Conservation (phyloP, 2,329 filamentous ascomycete species). For the Ophiostoma populinum region DNA sequence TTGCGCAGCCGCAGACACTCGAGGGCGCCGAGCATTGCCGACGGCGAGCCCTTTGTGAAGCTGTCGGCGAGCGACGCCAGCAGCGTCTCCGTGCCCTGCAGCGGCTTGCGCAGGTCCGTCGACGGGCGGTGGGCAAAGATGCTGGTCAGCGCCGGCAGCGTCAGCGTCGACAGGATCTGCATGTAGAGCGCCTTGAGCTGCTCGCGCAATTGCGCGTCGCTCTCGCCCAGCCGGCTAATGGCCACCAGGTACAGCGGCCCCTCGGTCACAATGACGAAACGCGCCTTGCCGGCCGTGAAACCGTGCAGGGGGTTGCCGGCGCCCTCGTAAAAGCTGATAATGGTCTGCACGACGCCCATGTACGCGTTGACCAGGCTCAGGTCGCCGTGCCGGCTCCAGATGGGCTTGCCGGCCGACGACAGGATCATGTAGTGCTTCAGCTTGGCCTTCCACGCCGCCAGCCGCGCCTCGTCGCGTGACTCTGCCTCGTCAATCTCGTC, state of each 20-base stretch:
- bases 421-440: slow-evolving; percentile 94
- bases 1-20: slow-evolving; percentile 91
- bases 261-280: slow-evolving; percentile 72
- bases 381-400: slow-evolving; percentile 90
- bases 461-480: slow-evolving; percentile 39
- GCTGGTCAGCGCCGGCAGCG: slow-evolving; percentile 66
- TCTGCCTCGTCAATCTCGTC: slow-evolving; percentile 20
- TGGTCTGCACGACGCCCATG: slow-evolving; percentile 88
- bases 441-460: slow-evolving; percentile 74
- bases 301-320: slow-evolving; percentile 59
- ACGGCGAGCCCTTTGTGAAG: slow-evolving; percentile 84
- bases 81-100: slow-evolving; percentile 81
- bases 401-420: slow-evolving; percentile 89
- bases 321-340: slow-evolving; percentile 90
- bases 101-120: slow-evolving; percentile 76
- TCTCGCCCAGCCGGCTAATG: slow-evolving; percentile 84
- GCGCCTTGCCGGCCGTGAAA: slow-evolving; percentile 73
- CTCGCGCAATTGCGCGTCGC: slow-evolving; percentile 66
- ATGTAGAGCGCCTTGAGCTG: slow-evolving; percentile 93
- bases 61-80: slow-evolving; percentile 85
- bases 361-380: slow-evolving; percentile 80
- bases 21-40: slow-evolving; percentile 70
- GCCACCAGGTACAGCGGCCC: slow-evolving; percentile 86
- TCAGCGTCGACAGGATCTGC: slow-evolving; percentile 93
- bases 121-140: slow-evolving; percentile 84